Evolutionary conservation across 2,329 filamentous ascomycete genomes (phyloP), one percentile per base, ranked within the genome.

Genomic region (Nemania sp.): DNA sequence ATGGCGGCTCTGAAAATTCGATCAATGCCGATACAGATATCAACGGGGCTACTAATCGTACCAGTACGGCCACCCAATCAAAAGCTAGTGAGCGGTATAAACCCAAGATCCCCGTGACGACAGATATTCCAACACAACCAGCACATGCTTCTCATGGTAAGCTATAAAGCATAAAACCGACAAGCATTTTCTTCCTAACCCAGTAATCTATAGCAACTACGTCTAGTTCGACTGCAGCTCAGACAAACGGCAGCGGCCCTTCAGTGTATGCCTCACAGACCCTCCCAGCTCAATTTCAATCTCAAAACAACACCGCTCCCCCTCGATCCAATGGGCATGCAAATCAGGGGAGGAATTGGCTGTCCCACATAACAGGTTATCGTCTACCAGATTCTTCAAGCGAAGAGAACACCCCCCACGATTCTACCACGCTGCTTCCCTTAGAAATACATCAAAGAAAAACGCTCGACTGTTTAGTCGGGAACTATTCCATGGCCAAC

Each of bases 251-350:
- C 51, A 75, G 76, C 32, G 77, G 77, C 47, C 79, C 82, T 69
- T 82, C 83, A 80, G 83, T 85, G 85, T 87, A 87, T 80, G 85
- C 66, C 60, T 68, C 71, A 73, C 61, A 72, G 29, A 62, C 62
- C 65, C 24, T 54, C 38, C 62, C 45, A 61, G 18, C 64, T 54
- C 47, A 65, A 18, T 38, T 67, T 52, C 58, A 58, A 20, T 20
- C 22, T 51, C 54, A 60, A 15, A 35, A 35, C 35, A 53, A 54
- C 47, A 54, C 64, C 45, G 62, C 71, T 49, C 45, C 49, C 60
- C 64, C 62, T 61, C 61, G 54, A 68, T 43, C 41, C 35, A n/a
- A 55, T 60, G 18, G 35, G 58, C 43, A 64, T 32, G 24, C 51
- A n/a, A n/a, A 5, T 35, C 51, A 27, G 24, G 51, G 45, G 15